A percentile compares a stretch with the other conserved stretches of the same genome.
These are phyloP conservation scores for Termitomyces sp. DNA, from an alignment of 768 basidiomycete genomes.

Conservation along the genomic window DNA sequence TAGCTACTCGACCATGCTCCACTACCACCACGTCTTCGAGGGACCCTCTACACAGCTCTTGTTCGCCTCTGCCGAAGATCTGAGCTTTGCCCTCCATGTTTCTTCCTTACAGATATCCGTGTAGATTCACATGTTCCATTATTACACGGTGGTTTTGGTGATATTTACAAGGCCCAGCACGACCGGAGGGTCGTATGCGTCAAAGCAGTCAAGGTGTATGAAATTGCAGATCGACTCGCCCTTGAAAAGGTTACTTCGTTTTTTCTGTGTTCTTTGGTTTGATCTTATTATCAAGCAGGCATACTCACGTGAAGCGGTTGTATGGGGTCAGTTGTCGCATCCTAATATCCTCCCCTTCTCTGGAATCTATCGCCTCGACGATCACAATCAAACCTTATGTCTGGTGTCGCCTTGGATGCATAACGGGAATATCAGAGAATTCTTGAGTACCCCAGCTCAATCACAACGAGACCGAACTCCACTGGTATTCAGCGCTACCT, in stretches of 20 bases:
- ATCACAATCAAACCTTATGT: slow-evolving; percentile 20
- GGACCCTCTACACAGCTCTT: slow-evolving; percentile 15
- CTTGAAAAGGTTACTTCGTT: slow-evolving; percentile 19
- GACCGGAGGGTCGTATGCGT: slow-evolving; percentile 20
- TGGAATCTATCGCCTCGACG: slow-evolving; percentile 26
- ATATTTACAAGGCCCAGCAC: slow-evolving; percentile 24
- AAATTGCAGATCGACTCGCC: slow-evolving; percentile 11
- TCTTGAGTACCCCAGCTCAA: not conserved
- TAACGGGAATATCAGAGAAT: slow-evolving; percentile 29
- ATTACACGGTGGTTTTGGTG: slow-evolving; percentile 23
- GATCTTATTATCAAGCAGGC: not conserved
- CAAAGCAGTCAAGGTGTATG: slow-evolving; percentile 23
- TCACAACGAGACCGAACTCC: slow-evolving; percentile 7
- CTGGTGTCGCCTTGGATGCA: slow-evolving; percentile 37
- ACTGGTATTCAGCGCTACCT: not conserved
- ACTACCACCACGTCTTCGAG: slow-evolving; percentile 5
- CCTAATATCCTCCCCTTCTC: slow-evolving; percentile 32
- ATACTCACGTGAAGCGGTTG: slow-evolving; percentile 7
- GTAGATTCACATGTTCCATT: not conserved
- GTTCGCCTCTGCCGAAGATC: slow-evolving; percentile 22
- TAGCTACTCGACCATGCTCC: slow-evolving; percentile 17
- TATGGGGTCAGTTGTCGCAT: slow-evolving; percentile 14
- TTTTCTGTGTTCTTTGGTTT: too few relatives aligned
- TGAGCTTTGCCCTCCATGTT: slow-evolving; percentile 24
- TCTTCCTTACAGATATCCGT: slow-evolving; percentile 14